Evolutionary conservation across 306 rosid species (phyloP), one percentile per base, ranked within the genome.

Genomic region (Quercus cerris): DNA sequence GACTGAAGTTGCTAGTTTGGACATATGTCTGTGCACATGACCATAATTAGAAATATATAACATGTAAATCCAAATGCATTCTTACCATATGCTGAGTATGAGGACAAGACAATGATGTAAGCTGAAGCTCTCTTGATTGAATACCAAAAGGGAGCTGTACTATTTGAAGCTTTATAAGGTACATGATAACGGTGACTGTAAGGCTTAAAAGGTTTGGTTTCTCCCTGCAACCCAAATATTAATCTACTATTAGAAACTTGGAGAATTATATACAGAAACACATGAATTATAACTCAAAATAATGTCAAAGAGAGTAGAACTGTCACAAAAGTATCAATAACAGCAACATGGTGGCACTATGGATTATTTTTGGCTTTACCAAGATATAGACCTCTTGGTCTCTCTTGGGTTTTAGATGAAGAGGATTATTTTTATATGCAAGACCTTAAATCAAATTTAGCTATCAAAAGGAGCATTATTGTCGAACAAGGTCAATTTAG

Each of bases 71-170:
- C 1, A 70, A 18, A 33, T 4, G 12, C 23, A 41, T 46, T 38
- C 74, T 85, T 85, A 93, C 97, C 97, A 77, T 75, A 84, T 19
- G 97, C 94, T 9, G 97, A 93, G 79, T 93, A 93, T 28, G 94
- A 78, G 76, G 94, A 71, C 81, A 93, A 67, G 62, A 93, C 97
- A 74, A 91, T 89, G 87, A 93, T 88, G 84, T 93, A 81, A 13
- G 97, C 85, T 0, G 97, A 88, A 78, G 94, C 97, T 85, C 94
- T 91, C 90, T 85, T 90, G 91, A 90, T 83, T 20, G 92, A 90
- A 85, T 90, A 88, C 92, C 92, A 88, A 22, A 90, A 82, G 1
- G 94, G 94, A 58, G 88, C 71, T 41, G 91, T 87, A 61, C 94
- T 90, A 30, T 73, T 72, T 1, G 92, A 86, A 11, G 89, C 86